phyloP scores from a whole-genome alignment of 805 yeast species.

The Candida mattraensis region DNA sequence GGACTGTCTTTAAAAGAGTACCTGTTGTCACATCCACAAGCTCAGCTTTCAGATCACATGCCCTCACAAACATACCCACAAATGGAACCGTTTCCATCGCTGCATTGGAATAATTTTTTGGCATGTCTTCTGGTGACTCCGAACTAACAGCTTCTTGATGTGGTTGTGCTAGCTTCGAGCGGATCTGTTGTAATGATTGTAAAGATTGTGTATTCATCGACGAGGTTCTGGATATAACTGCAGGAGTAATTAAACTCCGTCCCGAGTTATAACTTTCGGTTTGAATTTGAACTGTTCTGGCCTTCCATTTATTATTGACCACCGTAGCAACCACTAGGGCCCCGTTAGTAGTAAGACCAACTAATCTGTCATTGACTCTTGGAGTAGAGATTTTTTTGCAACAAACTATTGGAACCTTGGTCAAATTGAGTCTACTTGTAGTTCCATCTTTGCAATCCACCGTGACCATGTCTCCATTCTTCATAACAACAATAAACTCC shows the following conservation, averaged over 20 bases:
- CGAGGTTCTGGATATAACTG: slow-evolving; percentile 32
- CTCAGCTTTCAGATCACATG: slow-evolving; percentile 56
- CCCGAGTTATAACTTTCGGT: slow-evolving; percentile 48
- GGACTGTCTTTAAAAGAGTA: slow-evolving; percentile 57
- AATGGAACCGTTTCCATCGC: slow-evolving; percentile 60
- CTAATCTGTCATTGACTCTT: slow-evolving; percentile 70
- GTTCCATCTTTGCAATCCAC: slow-evolving; percentile 52
- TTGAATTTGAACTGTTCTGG: slow-evolving; percentile 48
- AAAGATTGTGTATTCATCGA: slow-evolving; percentile 21
- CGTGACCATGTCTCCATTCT: slow-evolving; percentile 49
- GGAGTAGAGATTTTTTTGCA: slow-evolving; percentile 65
- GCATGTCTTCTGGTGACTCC: background rate
- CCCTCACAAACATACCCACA: slow-evolving; percentile 72
- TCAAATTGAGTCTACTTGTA: slow-evolving; percentile 34
- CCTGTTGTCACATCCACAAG: slow-evolving; percentile 80
- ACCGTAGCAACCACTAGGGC: slow-evolving; percentile 61
- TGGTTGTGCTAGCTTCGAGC: slow-evolving; percentile 10
- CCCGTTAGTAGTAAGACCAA: slow-evolving; percentile 50
- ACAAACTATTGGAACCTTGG: slow-evolving; percentile 40
- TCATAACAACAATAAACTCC: slow-evolving; percentile 54
- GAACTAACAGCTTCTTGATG: slow-evolving; percentile 15
- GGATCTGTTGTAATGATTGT: slow-evolving; percentile 16
- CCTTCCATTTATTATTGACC: slow-evolving; percentile 65
- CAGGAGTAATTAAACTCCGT: slow-evolving; percentile 38
- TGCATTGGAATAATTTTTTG: slow-evolving; percentile 17